Evolutionary conservation across 495 filamentous ascomycete genomes (phyloP), one percentile per base, ranked within the genome.

Genomic region (Apodospora peruviana): DNA sequence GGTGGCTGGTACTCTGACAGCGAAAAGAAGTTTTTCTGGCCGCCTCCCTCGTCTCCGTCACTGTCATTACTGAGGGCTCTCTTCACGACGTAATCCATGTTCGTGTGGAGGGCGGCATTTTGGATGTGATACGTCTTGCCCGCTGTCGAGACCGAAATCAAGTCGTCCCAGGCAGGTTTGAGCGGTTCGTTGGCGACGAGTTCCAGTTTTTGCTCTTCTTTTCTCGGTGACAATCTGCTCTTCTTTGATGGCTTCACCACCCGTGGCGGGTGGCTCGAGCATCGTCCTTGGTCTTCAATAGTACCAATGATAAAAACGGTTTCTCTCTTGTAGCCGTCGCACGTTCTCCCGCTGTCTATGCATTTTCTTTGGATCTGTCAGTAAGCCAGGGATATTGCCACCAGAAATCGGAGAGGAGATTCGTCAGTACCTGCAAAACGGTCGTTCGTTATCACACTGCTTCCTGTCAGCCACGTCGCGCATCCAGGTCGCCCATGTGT

Each of bases 311-410:
- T 76, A 52, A 76, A 76, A 35, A 74, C 71, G 5, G 66, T 74
- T 57, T 75, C 71, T 40, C 73, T 65, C 62, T 82, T 77, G 59
- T 85, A 85, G 36, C 81, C 81, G 43, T 75, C 65, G 57, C 81
- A 85, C 61, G 79, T 72, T 49, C 82, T 76, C 46, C 77, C 76
- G 61, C 78, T 77, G 71, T 83, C 78, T 40, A 72, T 71, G 61
- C 82, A 85, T 50, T 83, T 83, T 50, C 39, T n/a, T n/a, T 11
- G 10, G 9, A 12, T 42, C 12, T 19, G 39, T 19, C 1, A 22
- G n/a, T 42, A 11, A 42, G 18, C 18, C 19, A 20, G 19, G 39
- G 9, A 8, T 42, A 19, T 21, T n/a, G 19, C 18, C 8, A 42
- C 11, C 12, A 22, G 22, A 22, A 23, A 19, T 18, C 21, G n/a